A percentile compares a stretch with the other conserved stretches of the same genome.
Evolutionary conservation across 345 rosid genomes (phyloP).

Genomic region (Eucalyptus marginata): DNA sequence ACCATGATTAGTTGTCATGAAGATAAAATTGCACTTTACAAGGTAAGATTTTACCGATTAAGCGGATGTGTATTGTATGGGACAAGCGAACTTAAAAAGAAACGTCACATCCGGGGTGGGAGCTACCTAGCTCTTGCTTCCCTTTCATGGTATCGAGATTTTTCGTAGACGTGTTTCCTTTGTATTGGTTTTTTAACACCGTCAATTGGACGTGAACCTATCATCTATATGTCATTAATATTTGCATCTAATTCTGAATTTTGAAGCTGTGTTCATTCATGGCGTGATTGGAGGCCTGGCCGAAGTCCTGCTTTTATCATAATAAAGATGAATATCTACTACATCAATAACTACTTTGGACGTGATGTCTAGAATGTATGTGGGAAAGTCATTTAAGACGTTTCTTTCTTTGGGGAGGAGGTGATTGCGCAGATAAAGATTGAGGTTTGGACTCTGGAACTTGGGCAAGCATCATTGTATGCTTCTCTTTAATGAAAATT

Average conservation of each 20-base stretch:
- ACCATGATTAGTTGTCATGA: background rate
- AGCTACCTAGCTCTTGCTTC: background rate
- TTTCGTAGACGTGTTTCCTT: background rate
- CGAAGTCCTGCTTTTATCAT: background rate
- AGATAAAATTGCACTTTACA: background rate
- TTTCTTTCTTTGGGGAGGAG: background rate
- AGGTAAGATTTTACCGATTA: background rate
- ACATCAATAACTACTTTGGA: background rate
- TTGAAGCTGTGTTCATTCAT: background rate
- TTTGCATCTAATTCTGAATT: background rate
- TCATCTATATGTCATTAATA: background rate
- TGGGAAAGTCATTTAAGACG: background rate
- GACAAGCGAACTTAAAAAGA: background rate
- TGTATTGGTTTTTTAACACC: background rate
- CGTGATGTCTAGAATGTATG: background rate
- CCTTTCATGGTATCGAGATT: background rate
- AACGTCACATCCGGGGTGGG: background rate
- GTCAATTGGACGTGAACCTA: background rate
- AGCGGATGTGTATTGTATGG: background rate
- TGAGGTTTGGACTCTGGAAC: background rate
- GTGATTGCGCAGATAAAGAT: background rate
- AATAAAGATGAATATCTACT: background rate
- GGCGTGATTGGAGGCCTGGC: background rate
- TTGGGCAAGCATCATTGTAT: background rate
- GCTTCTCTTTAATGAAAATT: background rate